A percentile compares a stretch with the other conserved stretches of the same genome.
phyloP scores from a whole-genome alignment of 768 basidiomycete species.

The Lentinula raphanica region DNA sequence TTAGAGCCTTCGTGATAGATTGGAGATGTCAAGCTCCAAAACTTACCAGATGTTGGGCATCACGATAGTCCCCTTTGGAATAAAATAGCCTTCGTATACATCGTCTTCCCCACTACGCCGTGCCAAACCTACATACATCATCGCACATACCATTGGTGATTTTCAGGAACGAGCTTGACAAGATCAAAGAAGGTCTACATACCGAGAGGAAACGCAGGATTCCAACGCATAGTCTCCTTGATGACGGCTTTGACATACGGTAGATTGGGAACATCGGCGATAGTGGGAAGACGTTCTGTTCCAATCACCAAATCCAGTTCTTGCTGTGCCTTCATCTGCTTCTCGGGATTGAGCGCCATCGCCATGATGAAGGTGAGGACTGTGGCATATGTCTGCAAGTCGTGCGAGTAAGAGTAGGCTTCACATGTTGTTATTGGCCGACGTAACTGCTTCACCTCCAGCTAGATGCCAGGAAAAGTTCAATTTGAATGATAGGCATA shows the following conservation, averaged over 20 bases:
- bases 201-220: constrained; percentile 3
- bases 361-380: constrained; percentile 13
- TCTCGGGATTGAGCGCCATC: constrained; percentile 13
- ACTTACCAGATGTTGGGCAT: constrained; percentile 8
- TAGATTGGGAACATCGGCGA: constrained; percentile 8
- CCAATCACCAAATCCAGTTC: constrained; percentile 17
- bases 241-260: constrained; percentile 13
- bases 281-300: constrained; percentile 3
- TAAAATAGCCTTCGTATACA: constrained; percentile 4
- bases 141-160: no score
- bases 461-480: constrained; percentile 7
- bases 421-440: background rate
- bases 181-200: background rate
- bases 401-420: background rate
- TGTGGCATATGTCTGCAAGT: constrained; percentile 8
- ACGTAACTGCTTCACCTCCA: constrained; percentile 11
- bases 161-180: background rate
- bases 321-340: constrained; percentile 12
- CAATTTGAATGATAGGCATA: constrained; percentile 6
- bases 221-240: constrained; percentile 14
- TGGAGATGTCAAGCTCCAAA: no score
- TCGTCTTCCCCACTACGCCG: background rate
- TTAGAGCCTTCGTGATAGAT: no score
- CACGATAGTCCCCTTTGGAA: constrained; percentile 3
- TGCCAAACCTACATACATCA: background rate